phyloP scores from a whole-genome alignment of 2,329 filamentous ascomycete species.

The Epicoccum sorghinum region DNA sequence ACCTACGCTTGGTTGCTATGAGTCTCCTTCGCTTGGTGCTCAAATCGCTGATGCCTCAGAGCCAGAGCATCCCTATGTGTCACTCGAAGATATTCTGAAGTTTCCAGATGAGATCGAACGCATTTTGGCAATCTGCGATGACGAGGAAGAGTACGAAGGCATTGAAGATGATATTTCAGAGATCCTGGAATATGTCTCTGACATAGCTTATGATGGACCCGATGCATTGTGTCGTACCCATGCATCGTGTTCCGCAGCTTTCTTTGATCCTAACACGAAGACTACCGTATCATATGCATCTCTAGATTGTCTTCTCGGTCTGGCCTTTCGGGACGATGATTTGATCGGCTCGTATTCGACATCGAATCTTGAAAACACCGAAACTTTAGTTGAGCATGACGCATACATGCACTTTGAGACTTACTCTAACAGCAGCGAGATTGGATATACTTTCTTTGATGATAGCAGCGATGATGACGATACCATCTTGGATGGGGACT shows the following conservation, averaged over 20 bases:
- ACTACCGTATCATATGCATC: not conserved
- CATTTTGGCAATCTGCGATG: not conserved
- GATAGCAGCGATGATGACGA: not conserved
- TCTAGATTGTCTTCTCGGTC: not conserved
- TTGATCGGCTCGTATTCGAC: no score
- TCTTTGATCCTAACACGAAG: not conserved
- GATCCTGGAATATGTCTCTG: not conserved
- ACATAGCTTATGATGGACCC: not conserved
- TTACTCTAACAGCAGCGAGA: no score
- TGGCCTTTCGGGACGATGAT: not conserved
- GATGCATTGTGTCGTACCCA: not conserved
- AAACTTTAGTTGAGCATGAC: no score
- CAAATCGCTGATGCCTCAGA: not conserved
- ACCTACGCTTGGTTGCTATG: no score
- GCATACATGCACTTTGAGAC: no score
- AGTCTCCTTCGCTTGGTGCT: no score
- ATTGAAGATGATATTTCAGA: not conserved
- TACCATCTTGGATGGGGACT: no score
- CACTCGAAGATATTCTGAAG: not conserved
- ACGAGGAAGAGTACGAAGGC: not conserved
- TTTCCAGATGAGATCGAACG: not conserved
- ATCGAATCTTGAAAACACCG: no score
- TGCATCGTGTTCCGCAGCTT: conserved; percentile 5
- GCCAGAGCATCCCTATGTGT: not conserved
- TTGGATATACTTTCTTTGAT: not conserved